Conservation (phyloP, 306 rosid species). For the Castanea sativa region DNA sequence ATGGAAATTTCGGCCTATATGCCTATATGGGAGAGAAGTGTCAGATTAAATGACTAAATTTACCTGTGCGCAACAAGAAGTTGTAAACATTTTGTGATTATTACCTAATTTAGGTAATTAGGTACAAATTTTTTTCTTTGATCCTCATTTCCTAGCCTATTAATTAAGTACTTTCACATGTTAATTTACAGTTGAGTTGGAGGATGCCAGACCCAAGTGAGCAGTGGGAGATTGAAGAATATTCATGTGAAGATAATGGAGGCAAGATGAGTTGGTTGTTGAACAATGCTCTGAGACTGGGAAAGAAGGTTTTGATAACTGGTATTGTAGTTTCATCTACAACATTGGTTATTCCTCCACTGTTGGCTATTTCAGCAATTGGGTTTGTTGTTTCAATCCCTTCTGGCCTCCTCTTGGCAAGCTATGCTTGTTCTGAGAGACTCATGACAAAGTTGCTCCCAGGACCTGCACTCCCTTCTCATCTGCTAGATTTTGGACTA, state of each 20-base stretch:
- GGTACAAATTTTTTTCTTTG: no score
- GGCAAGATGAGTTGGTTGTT: conserved; percentile 35
- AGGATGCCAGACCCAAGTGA: conserved; percentile 51
- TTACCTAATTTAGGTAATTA: no score
- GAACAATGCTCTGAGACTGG: conserved; percentile 38
- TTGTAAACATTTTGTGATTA: no score
- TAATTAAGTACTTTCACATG: neutral
- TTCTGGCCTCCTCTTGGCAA: conserved; percentile 53
- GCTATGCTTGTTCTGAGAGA: conserved; percentile 50
- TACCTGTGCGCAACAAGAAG: no score
- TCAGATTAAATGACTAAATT: no score
- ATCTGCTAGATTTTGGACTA: neutral
- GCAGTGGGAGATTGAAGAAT: conserved; percentile 38
- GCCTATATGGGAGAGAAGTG: no score
- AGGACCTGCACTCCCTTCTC: conserved; percentile 11
- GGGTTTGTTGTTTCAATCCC: conserved; percentile 71
- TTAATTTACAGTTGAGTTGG: neutral
- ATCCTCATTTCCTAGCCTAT: neutral
- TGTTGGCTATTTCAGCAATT: conserved; percentile 59
- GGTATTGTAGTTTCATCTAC: conserved; percentile 57
- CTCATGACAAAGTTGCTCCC: conserved; percentile 70
- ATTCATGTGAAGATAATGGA: conserved; percentile 12
- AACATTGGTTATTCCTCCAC: conserved; percentile 68
- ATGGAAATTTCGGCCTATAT: no score
- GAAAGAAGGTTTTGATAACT: conserved; percentile 55